Conservation (phyloP, 2,329 filamentous ascomycete genomes). For the Pseudocercospora pini-densiflorae region DNA sequence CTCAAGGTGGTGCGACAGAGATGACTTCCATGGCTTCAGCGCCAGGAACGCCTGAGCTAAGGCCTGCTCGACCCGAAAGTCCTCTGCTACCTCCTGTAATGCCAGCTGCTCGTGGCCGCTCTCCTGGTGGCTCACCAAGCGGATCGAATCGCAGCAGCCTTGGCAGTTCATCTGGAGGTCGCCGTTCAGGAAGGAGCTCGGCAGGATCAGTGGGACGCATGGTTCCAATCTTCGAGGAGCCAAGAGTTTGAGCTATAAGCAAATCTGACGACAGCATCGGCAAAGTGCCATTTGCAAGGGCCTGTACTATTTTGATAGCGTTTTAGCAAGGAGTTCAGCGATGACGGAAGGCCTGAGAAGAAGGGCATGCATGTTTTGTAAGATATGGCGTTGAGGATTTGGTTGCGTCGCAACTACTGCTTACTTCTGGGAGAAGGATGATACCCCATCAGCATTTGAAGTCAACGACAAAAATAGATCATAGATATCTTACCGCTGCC, state of each 20-base stretch:
- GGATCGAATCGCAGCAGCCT: slow-evolving; percentile 6
- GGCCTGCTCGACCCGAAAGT: slow-evolving; percentile 17
- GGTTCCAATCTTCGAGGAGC: slow-evolving; percentile 20
- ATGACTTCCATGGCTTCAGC: slow-evolving; percentile 8
- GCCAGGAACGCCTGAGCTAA: slow-evolving; percentile 4
- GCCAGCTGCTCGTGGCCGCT: slow-evolving; percentile 14
- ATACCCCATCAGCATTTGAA: slow-evolving; percentile 1
- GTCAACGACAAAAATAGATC: neutral
- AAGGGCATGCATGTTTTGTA: neutral
- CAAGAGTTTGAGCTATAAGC: neutral
- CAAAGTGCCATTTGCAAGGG: neutral
- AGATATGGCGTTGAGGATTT: neutral
- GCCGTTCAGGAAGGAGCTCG: slow-evolving; percentile 22
- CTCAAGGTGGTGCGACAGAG: slow-evolving; percentile 9
- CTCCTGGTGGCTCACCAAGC: slow-evolving; percentile 14
- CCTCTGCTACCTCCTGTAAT: slow-evolving; percentile 22
- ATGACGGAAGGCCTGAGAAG: neutral
- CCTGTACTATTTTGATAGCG: slow-evolving; percentile 17
- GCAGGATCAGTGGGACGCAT: slow-evolving; percentile 15
- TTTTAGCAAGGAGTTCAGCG: slow-evolving; percentile 22
- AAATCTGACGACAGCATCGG: neutral
- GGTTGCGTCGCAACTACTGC: neutral
- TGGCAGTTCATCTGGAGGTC: neutral
- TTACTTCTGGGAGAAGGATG: neutral
- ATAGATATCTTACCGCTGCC: neutral